Percentiles rank a stretch among this genome's conserved stretches.
Conservation (phyloP, 345 rosid species). For the Heritiera fomes region DNA sequence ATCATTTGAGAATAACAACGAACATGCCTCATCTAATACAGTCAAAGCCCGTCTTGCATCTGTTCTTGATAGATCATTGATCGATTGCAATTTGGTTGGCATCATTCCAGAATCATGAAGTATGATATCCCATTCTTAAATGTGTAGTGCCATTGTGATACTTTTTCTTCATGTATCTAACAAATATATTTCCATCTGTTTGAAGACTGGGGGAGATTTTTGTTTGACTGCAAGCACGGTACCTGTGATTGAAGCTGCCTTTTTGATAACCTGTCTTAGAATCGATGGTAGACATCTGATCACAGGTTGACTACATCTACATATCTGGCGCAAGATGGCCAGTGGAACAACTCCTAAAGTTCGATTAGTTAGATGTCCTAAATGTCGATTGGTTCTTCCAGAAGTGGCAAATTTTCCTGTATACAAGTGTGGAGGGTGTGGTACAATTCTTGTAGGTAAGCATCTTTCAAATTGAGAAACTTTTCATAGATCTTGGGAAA, state of each 20-base stretch:
- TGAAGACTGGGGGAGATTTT: neutral
- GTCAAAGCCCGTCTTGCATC: neutral
- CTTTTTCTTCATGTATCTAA: neutral
- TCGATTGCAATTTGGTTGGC: neutral
- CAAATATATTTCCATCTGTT: neutral
- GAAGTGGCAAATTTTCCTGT: conserved; percentile 57
- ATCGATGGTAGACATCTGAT: conserved; percentile 7
- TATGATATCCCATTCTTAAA: neutral
- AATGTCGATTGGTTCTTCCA: conserved; percentile 54
- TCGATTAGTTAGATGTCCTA: conserved; percentile 77
- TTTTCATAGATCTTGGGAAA: neutral
- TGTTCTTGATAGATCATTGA: neutral
- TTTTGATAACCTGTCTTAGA: neutral
- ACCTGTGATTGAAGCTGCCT: neutral
- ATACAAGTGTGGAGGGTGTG: conserved; percentile 74
- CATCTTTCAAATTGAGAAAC: neutral
- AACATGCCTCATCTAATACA: neutral
- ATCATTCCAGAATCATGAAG: neutral
- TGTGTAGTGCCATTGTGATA: neutral
- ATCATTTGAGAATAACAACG: neutral
- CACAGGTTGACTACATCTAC: neutral
- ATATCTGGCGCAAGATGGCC: conserved; percentile 39
- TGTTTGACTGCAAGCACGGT: neutral
- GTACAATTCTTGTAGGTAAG: conserved; percentile 63
- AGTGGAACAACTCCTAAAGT: conserved; percentile 33